Evolutionary conservation across 495 filamentous ascomycete genomes (phyloP), one percentile per base, ranked within the genome.

Genomic region (Penicillium angulare): DNA sequence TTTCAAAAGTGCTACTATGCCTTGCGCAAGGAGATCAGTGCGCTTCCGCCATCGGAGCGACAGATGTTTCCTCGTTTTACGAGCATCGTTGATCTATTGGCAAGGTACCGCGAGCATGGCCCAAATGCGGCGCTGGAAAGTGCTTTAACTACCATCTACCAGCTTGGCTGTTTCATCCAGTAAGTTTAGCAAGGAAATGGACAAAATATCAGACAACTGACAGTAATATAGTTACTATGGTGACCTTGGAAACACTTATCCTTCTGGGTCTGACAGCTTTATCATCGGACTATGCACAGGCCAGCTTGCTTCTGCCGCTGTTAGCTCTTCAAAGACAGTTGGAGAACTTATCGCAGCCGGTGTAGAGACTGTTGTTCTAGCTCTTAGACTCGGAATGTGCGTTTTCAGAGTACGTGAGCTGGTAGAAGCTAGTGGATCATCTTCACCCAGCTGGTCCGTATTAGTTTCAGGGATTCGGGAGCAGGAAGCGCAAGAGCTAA

Each of bases 151-250:
- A 85, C 82, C 38, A 81, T 87, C 36, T 78, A 86, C 24, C 87
- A 93, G 61, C 59, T 92, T 20, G 85, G 79, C 38, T 83, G 86
- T 55, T 91, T 88, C 55, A 86, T 92, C 51, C 81, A 87, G 86
- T 90, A 75, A 78, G 83, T 9, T 10, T 12, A 6, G n/a, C n/a
- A n/a, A n/a, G n/a, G n/a, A n/a, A 7, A 15, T 36, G 0, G 1
- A 22, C 5, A 3, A 1, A 2, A 21, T 48, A 13, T 9, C 0
- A 6, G 7, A 18, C 55, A 42, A 27, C 53, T 54, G 16, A 49
- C 22, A 35, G 17, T 36, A 7, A 23, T 18, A 56, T 62, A 73
- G 79, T 49, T 60, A 63, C 50, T 65, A 66, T 53, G 79, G 79
- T 20, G 82, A 82, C 53, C 77, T 79, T 55, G 74, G 73, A 16